These are phyloP conservation scores for Selaginella tamariscina DNA, from an alignment of 75 land plant genomes.

Conservation along the genomic window DNA sequence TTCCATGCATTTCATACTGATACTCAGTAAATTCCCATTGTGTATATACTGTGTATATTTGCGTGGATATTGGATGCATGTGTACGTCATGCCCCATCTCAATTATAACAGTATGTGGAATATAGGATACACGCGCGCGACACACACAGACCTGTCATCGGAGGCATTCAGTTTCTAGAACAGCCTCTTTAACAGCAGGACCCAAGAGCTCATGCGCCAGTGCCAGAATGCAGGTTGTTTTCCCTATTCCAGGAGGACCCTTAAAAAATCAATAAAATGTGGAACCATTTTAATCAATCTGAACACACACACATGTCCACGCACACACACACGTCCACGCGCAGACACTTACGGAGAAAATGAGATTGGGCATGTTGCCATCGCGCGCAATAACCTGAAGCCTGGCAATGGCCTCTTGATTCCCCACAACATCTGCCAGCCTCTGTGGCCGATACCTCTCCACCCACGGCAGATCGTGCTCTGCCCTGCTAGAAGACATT, in stretches of 20 bases:
- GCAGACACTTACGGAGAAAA: slow-evolving; percentile 49
- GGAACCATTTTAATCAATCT: not conserved
- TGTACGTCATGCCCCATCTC: no score
- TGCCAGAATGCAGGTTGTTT: slow-evolving; percentile 93
- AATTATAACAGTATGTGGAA: no score
- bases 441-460: slow-evolving; percentile 92
- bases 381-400: slow-evolving; percentile 93
- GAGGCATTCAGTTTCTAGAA: slow-evolving; percentile 97
- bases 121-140: no score
- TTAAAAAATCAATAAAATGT: slow-evolving; percentile 14
- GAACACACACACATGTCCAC: no score
- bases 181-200: slow-evolving; percentile 70
- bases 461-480: slow-evolving; percentile 91
- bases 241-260: slow-evolving; percentile 99
- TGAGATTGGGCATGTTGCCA: slow-evolving; percentile 99
- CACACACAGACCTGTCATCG: slow-evolving; percentile 62
- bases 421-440: slow-evolving; percentile 82
- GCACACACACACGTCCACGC: no score
- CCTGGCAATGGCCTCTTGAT: slow-evolving; percentile 76
- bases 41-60: no score
- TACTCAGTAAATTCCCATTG: slow-evolving; percentile 15
- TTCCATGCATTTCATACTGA: not conserved
- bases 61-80: no score
- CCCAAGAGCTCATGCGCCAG: slow-evolving; percentile 97
- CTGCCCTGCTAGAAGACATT: no score